Evolutionary conservation across 805 yeast genomes (phyloP).

Genomic region (Ogataea chonburiensis): DNA sequence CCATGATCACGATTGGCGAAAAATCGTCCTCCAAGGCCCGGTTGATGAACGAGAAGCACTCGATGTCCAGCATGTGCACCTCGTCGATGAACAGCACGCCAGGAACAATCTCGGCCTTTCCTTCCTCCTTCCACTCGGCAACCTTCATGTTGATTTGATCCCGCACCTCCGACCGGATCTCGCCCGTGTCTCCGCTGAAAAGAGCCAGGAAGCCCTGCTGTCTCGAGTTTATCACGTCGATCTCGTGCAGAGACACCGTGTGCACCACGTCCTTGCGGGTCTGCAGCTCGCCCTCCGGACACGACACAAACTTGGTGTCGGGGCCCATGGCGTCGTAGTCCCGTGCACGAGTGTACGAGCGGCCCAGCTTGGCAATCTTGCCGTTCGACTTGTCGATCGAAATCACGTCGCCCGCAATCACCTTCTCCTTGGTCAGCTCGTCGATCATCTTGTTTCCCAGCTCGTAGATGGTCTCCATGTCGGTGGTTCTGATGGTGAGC

Average conservation of each 20-base stretch:
- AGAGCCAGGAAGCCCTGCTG: conserved; percentile 66
- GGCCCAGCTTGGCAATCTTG: conserved; percentile 93
- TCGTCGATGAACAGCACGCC: conserved; percentile 98
- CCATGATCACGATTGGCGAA: conserved; percentile 93
- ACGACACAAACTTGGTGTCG: conserved; percentile 81
- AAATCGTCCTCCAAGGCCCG: conserved; percentile 88
- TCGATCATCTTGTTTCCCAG: conserved; percentile 56
- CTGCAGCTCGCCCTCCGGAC: conserved; percentile 98
- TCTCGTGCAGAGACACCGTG: conserved; percentile 93
- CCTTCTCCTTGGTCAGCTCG: conserved; percentile 90
- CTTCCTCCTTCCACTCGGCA: conserved; percentile 96
- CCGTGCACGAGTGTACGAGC: conserved; percentile 98
- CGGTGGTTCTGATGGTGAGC: conserved; percentile 78
- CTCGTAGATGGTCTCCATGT: conserved; percentile 84
- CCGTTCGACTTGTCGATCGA: conserved; percentile 98
- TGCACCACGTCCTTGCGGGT: conserved; percentile 97
- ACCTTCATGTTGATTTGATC: conserved; percentile 55
- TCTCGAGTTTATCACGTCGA: conserved; percentile 93
- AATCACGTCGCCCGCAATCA: conserved; percentile 93
- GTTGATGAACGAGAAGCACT: conserved; percentile 91
- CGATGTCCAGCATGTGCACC: conserved; percentile 97
- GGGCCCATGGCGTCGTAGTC: conserved; percentile 98
- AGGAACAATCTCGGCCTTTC: conserved; percentile 95
- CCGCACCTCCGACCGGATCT: conserved; percentile 88
- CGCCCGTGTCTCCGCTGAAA: conserved; percentile 85